Base-by-base conservation (phyloP, 2,329 filamentous ascomycete genomes). In the Cordyceps cateniannulata region DNA sequence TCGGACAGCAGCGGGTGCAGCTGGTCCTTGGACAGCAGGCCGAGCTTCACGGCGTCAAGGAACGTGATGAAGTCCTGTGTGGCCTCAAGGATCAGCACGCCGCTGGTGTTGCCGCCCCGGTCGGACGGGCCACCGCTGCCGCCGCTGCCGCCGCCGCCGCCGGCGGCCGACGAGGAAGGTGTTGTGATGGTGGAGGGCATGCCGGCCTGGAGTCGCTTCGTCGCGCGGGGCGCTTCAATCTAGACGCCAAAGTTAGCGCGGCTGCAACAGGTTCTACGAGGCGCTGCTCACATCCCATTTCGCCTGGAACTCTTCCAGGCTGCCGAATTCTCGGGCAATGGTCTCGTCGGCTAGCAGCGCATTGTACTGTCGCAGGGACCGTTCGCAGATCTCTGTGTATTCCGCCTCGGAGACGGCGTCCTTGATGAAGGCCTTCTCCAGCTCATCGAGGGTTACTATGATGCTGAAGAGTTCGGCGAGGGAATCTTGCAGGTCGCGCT, bases 41-140 rank as follows among this genome's bases (percentile, higher is more conserved):
- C 93, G 59, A 99, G 85, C 71, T 93, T 93, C 68, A 99, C 83
- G 18, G 95, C 96, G 71, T 99, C 95, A 57, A 99, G 84, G 71
- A 99, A 93, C 0, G 95, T 99, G 74, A 99, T 99, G 73, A 99
- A 99, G 73, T 97, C 96, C 74, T 99, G 93, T 1, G 93, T 98
- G 1, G 95, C 95, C 65, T 93, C 88, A 47, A 96, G 79, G 62
- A 98, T 96, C 40, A 97, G 75, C 3, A 85, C 78, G 10, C 85
- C 84, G 64, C 81, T 83, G 40, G 81, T 79, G 65, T 79, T 81
- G 29, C 47, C 67, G 29, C 47, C 67, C 77, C 74, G 60, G 71
- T 78, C 51, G 73, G 69, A 14, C 74, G 70, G 5, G 77, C 70
- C 32, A 62, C 32, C 32, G 32, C 32, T 12, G 32, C 32, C 32